Conservation (phyloP, 2,329 filamentous ascomycete genomes). For the Fusarium nanum region DNA sequence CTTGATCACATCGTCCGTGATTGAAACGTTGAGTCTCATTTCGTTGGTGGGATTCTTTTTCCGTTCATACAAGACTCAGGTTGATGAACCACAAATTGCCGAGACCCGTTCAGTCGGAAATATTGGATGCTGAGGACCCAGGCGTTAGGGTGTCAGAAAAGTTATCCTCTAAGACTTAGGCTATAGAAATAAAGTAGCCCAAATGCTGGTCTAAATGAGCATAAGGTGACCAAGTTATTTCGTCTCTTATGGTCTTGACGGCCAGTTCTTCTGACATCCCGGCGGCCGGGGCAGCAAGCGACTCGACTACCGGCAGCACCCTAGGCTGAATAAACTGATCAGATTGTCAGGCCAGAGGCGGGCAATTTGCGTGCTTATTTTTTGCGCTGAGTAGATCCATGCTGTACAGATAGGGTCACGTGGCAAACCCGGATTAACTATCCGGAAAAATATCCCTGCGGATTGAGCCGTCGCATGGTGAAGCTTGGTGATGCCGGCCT, state of each 20-base stretch:
- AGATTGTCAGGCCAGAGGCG: rapidly evolving
- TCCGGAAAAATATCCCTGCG: slow-evolving; percentile 32
- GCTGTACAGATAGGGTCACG: not conserved
- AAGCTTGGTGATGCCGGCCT: slow-evolving; percentile 31
- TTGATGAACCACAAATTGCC: slow-evolving; percentile 23
- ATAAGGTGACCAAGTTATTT: too few species aligned
- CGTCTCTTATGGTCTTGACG: too few species aligned
- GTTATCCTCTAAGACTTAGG: not conserved
- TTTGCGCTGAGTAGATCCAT: not conserved
- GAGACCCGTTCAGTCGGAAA: slow-evolving; percentile 4
- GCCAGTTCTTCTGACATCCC: not conserved
- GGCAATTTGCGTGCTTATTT: not conserved
- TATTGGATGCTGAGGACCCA: not conserved
- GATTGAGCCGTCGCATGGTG: slow-evolving; percentile 26
- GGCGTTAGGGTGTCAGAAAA: not conserved
- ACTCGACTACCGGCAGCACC: not conserved
- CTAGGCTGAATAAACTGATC: not conserved
- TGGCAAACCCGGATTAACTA: slow-evolving; percentile 22
- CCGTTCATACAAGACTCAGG: slow-evolving; percentile 22
- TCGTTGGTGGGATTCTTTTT: slow-evolving; percentile 38
- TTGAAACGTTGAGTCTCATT: slow-evolving; percentile 24
- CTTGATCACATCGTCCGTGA: slow-evolving; percentile 2
- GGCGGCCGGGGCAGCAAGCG: not conserved
- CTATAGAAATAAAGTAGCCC: too few species aligned
- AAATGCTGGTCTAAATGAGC: too few species aligned